phyloP scores from a whole-genome alignment of 345 rosid species.

The Gossypium australe region DNA sequence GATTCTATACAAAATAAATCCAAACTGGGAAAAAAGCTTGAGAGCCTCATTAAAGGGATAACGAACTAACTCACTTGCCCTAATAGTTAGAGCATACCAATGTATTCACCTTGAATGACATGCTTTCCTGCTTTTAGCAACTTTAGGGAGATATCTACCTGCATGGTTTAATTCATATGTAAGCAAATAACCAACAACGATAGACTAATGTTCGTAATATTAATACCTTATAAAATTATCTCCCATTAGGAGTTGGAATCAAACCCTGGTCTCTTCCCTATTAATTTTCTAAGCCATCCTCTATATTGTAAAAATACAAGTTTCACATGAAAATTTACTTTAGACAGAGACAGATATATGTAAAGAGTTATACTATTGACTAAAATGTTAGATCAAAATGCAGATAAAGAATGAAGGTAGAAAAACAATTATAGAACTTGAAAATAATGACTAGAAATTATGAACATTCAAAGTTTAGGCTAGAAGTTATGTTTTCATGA shows the following conservation, averaged over 20 bases:
- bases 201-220: too few relatives aligned
- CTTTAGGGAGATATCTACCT: slow-evolving; percentile 77
- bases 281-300: background rate
- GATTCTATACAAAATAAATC: background rate
- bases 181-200: background rate
- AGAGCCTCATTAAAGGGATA: background rate
- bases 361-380: background rate
- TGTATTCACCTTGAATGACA: slow-evolving; percentile 72
- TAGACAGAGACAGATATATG: background rate
- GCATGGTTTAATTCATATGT: slow-evolving; percentile 16
- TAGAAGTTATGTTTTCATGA: background rate
- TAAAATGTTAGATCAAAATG: background rate
- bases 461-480: background rate
- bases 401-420: background rate
- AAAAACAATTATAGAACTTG: background rate
- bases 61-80: slow-evolving; percentile 1
- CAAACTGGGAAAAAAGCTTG: background rate
- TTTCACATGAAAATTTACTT: background rate
- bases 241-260: background rate
- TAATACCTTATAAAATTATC: background rate
- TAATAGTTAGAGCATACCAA: background rate
- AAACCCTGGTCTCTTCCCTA: background rate
- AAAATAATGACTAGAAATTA: background rate
- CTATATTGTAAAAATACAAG: background rate
- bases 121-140: slow-evolving; percentile 89